Conservation (phyloP, 345 rosid genomes). For the Arabis alpina region DNA sequence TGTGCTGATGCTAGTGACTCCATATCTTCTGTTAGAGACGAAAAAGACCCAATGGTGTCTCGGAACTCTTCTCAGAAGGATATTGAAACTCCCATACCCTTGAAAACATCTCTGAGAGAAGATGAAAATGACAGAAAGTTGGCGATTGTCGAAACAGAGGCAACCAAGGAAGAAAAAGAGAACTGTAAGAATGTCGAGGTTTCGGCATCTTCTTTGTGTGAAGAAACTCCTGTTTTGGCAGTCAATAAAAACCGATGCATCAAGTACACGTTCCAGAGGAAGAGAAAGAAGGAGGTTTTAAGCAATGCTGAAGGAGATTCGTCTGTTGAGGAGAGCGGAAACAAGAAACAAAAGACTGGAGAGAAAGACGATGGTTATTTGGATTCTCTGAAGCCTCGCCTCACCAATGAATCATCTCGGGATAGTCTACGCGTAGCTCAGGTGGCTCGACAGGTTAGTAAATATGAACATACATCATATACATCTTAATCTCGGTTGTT, state of each 20-base stretch:
- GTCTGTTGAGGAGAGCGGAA: slow-evolving; percentile 40
- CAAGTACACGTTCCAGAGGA: slow-evolving; percentile 81
- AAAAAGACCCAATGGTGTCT: slow-evolving; percentile 5
- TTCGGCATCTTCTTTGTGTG: slow-evolving; percentile 46
- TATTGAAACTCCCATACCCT: slow-evolving; percentile 19
- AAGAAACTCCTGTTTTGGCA: slow-evolving; percentile 41
- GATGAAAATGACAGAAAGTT: slow-evolving; percentile 35
- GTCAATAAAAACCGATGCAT: slow-evolving; percentile 51
- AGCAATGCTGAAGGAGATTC: slow-evolving; percentile 59
- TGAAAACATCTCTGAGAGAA: slow-evolving; percentile 36
- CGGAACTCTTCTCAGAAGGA: slow-evolving; percentile 38
- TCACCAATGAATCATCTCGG: slow-evolving; percentile 54
- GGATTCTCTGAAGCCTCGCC: slow-evolving; percentile 52
- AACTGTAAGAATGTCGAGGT: slow-evolving; percentile 42
- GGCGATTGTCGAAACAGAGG: slow-evolving; percentile 30
- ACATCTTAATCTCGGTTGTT: slow-evolving; percentile 13
- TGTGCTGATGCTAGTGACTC: slow-evolving; percentile 33
- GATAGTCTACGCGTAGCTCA: slow-evolving; percentile 44
- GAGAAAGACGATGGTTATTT: slow-evolving; percentile 49
- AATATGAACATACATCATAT: slow-evolving; percentile 18
- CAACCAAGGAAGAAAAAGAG: slow-evolving; percentile 44
- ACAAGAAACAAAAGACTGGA: slow-evolving; percentile 43
- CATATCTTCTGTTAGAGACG: slow-evolving; percentile 28
- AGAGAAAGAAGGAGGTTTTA: slow-evolving; percentile 65
- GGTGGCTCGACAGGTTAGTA: slow-evolving; percentile 66